Conservation (phyloP, 2,329 filamentous ascomycete genomes). For the Diaporthe sp. region DNA sequence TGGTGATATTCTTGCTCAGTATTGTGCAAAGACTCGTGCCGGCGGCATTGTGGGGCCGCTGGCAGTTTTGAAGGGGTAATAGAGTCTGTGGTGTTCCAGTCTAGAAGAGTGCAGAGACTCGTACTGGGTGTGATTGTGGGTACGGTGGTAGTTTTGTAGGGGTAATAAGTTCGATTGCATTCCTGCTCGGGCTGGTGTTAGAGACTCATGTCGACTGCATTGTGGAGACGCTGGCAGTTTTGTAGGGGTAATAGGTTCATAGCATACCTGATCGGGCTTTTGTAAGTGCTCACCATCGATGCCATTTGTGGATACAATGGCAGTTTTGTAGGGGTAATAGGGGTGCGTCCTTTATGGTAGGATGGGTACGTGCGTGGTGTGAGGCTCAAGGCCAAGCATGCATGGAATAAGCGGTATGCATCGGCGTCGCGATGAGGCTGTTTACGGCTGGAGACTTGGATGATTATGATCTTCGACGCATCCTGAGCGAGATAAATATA, state of each 20-base stretch:
- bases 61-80: constrained; percentile 18
- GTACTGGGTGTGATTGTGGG: not conserved
- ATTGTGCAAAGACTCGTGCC: constrained; percentile 8
- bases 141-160: constrained; percentile 4
- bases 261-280: not conserved
- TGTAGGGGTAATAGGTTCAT: constrained; percentile 20
- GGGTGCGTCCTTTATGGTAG: not conserved
- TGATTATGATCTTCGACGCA: not conserved
- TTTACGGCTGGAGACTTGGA: not conserved
- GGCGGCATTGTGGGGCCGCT: not conserved
- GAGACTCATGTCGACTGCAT: not conserved
- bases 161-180: constrained; percentile 6
- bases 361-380: constrained; percentile 12
- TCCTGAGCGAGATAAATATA: not conserved
- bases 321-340: constrained; percentile 13
- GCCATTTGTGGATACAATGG: constrained; percentile 1
- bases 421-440: not conserved
- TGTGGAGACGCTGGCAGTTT: not conserved
- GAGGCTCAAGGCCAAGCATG: constrained; percentile 13
- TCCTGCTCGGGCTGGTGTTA: not conserved
- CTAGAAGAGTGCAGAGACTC: not conserved
- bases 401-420: constrained; percentile 8
- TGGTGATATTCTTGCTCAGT: not conserved
- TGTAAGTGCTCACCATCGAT: not conserved
- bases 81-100: not conserved